Base-by-base conservation (phyloP, 352 stramenopile genomes). In the Globisporangium middletonii region DNA sequence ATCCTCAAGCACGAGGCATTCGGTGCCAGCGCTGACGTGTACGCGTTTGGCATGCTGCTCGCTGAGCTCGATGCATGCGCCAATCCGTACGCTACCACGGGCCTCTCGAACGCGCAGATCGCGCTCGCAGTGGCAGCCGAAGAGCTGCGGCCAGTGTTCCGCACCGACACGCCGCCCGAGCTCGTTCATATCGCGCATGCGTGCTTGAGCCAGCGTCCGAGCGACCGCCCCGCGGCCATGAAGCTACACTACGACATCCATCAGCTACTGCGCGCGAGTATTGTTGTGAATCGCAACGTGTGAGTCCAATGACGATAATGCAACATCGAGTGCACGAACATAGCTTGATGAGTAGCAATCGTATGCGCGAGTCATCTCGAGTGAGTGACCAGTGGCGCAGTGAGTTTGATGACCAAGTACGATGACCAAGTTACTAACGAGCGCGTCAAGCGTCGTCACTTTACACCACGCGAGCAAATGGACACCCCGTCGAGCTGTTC, bases 241-340 rank as follows among this genome's bases (percentile, higher is more conserved):
- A 67, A 89, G 60, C 58, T 92, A 48, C 79, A 89, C 55, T 92
- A 83, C 57, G 68, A 73, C 9, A 55, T 85, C 47, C 59, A 72
- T 41, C 43, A 54, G 6, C 42, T 62, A 48, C 30, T 56, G 27
- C 56, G 56, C 16, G 49, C 56, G 41, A 62, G 48, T 30, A 30
- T 49, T n/a, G 38, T 15, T 11, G 43, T 19, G 43, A 11, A 18
- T 13, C 16, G 18, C 43, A 38, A 5, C 15, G 4, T 51, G 23
- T 27, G 18, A 51, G 46, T 33, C 19, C 18, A 51, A 8, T 19
- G 44, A 50, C 3, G 46, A 6, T 15, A 15, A 6, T 5, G 41
- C 41, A 19, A 19, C 6, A 46, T 9, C 41, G 13, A 23, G 13
- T 46, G 41, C 41, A 18, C n/a, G 13, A 1, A 13, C 6, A 18